phyloP scores from a whole-genome alignment of 805 yeast species.

The Candida maltosa region DNA sequence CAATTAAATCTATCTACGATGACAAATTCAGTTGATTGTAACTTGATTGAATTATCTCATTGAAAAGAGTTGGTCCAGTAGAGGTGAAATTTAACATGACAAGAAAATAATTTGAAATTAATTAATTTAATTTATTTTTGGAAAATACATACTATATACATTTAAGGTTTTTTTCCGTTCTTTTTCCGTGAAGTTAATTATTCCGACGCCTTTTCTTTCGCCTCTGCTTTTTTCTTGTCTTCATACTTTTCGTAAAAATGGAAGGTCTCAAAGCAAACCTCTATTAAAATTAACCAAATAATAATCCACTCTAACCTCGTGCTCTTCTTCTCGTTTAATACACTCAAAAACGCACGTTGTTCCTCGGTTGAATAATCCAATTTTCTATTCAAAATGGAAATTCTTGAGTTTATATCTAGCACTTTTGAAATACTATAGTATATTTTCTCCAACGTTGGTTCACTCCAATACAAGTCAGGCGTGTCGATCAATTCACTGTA shows the following conservation, averaged over 20 bases:
- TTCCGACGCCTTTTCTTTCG: neutral
- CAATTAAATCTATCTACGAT: no score
- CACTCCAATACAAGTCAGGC: conserved; percentile 92
- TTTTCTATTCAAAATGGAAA: conserved; percentile 76
- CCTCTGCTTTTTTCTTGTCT: conserved; percentile 1
- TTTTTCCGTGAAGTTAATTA: no score
- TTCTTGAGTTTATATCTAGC: conserved; percentile 75
- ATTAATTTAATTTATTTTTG: no score
- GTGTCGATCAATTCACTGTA: conserved; percentile 88
- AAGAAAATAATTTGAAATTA: no score
- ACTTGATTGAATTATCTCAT: no score
- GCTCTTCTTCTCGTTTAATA: conserved; percentile 72
- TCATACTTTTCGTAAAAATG: conserved; percentile 49
- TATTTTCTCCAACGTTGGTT: conserved; percentile 76
- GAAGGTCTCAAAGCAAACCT: conserved; percentile 75
- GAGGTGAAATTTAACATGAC: no score
- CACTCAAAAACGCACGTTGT: conserved; percentile 70
- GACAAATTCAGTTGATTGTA: no score
- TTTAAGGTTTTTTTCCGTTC: no score
- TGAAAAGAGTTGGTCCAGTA: no score
- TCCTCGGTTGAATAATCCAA: conserved; percentile 90
- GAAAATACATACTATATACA: no score
- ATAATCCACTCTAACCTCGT: conserved; percentile 86
- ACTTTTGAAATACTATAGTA: conserved; percentile 68
- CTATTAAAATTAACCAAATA: conserved; percentile 76